Base-by-base conservation (phyloP, 805 yeast genomes). In the Myxozyma vanderwaltii region DNA sequence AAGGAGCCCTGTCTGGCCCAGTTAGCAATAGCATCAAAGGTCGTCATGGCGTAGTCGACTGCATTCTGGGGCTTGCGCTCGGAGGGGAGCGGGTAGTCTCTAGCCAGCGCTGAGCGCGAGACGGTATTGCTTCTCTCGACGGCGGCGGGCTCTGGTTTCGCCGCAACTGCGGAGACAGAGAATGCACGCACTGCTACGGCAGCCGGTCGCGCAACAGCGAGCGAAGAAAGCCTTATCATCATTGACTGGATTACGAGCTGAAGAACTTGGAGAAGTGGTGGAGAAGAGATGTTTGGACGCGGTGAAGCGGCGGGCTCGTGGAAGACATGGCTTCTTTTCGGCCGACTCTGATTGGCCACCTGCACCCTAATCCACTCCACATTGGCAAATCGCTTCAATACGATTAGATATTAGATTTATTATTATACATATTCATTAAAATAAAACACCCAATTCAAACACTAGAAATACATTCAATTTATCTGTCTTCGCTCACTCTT, bases 1-100 rank as follows among this genome's bases (percentile, higher is more conserved):
- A 89, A 89, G 1, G 94, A 87, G 27, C 95, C 89, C 72, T 88
- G 90, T 75, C 96, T 82, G 1, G 92, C 95, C 96, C 96, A 89
- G 77, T 86, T 86, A 65, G 91, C 91, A 63, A 89, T 82, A 63
- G 85, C 85, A 71, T 89, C 96, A 68, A 89, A 76, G 21, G 91
- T 82, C 17, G 96, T 88, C 71, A 89, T 79, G 1, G 90, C 91
- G 69, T 89, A 89, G 75, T 89, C 96, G 63, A 88, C 74, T 12
- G 87, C 85, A 66, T 78, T 82, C 57, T 79, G 71, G 31, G 82
- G 78, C 61, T 82, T 84, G 67, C 82, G 79, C 72, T 88, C 83
- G 27, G 86, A 79, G 69, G 88, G 82, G 63, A 88, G 81, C 27
- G 92, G 91, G 67, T 81, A 80, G 73, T 87, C 84, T 3, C 88